Evolutionary conservation across 345 rosid genomes (phyloP).

Genomic region (Brassica rapa): DNA sequence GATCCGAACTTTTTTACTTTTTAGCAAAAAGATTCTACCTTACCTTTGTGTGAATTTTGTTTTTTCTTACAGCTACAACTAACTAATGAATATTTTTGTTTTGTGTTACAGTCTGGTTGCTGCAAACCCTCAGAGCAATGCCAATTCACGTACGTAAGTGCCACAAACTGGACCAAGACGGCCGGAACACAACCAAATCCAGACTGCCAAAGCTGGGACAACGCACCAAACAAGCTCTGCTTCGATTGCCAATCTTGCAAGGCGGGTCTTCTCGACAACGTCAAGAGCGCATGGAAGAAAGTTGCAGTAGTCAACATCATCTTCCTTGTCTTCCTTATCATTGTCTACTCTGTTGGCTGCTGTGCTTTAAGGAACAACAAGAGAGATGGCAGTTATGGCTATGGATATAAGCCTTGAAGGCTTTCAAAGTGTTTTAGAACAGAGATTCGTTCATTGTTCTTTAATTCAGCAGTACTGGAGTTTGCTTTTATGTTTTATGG

Average conservation of each 20-base stretch:
- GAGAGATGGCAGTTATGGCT: conserved; percentile 46
- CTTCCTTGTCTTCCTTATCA: conserved; percentile 80
- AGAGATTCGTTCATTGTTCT: conserved; percentile 28
- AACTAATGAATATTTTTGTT: not conserved
- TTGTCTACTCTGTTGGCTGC: conserved; percentile 88
- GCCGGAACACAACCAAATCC: conserved; percentile 35
- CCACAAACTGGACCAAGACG: conserved; percentile 59
- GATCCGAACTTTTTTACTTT: not conserved
- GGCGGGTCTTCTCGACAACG: conserved; percentile 84
- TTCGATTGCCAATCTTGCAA: conserved; percentile 87
- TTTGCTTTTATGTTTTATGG: conserved; percentile 21
- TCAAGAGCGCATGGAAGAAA: conserved; percentile 90
- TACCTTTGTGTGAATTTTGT: not conserved
- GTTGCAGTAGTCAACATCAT: conserved; percentile 77
- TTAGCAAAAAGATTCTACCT: conserved; percentile 3
- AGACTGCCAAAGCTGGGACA: conserved; percentile 69
- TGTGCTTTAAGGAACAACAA: conserved; percentile 93
- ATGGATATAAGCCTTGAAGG: conserved; percentile 45
- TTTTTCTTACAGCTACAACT: not conserved
- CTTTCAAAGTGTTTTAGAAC: conserved; percentile 19
- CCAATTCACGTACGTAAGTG: conserved; percentile 50
- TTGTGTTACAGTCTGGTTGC: conserved; percentile 81
- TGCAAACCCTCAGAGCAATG: conserved; percentile 85
- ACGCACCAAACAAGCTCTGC: conserved; percentile 53
- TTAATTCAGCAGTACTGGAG: not conserved